Conservation (phyloP, 2,329 filamentous ascomycete genomes). For the Lasiodiplodia hormozganensis region DNA sequence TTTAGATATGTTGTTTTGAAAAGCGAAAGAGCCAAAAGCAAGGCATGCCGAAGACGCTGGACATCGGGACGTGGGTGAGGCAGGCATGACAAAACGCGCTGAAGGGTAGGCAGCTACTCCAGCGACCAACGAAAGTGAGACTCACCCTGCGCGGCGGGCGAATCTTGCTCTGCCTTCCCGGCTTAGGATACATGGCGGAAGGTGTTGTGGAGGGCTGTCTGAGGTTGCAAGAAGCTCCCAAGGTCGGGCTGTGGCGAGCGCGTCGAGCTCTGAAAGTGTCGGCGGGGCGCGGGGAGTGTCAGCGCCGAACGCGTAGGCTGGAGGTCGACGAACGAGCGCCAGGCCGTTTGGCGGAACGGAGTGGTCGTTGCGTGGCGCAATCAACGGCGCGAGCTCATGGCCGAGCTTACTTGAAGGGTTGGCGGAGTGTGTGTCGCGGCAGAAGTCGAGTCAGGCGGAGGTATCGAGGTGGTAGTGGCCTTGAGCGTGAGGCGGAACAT, state of each 20-base stretch:
- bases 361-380: neutral
- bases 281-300: conserved; percentile 11
- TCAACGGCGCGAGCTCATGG: conserved; percentile 19
- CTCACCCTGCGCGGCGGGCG: conserved; percentile 71
- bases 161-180: conserved; percentile 61
- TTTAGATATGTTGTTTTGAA: neutral
- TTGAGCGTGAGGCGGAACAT: conserved; percentile 5
- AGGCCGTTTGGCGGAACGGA: neutral
- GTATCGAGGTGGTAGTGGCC: neutral
- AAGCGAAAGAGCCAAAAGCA: neutral
- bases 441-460: neutral
- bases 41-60: neutral
- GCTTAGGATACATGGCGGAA: conserved; percentile 19
- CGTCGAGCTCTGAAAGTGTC: conserved; percentile 5
- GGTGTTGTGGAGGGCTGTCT: neutral
- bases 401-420: neutral
- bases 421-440: neutral
- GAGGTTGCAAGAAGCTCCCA: neutral
- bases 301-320: conserved; percentile 2
- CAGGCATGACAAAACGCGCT: neutral
- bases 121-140: conserved; percentile 33
- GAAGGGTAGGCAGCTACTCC: neutral
- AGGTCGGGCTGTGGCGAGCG: neutral
- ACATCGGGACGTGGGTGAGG: neutral
- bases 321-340: neutral